A percentile compares a stretch with the other conserved stretches of the same genome.
Conservation (phyloP, 1,139 yeast genomes). For the Blastobotrys buckinghamii region DNA sequence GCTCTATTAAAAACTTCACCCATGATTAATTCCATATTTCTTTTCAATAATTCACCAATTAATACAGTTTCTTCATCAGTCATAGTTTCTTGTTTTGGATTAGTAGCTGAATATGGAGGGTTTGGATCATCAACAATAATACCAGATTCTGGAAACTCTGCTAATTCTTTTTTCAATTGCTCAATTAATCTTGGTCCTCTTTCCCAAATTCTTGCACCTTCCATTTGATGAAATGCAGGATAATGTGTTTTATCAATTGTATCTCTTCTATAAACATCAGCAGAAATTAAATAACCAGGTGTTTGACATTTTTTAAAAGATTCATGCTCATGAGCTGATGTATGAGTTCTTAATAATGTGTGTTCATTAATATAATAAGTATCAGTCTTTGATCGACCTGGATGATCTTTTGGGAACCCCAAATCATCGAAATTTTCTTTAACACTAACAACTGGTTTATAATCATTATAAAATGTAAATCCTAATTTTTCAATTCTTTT, state of each 20-base stretch:
- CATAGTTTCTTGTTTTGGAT: slow-evolving; percentile 81
- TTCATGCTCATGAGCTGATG: slow-evolving; percentile 92
- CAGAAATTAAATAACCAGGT: slow-evolving; percentile 88
- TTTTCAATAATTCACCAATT: slow-evolving; percentile 71
- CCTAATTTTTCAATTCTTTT: slow-evolving; percentile 59
- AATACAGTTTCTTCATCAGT: slow-evolving; percentile 60
- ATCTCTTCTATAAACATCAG: slow-evolving; percentile 94
- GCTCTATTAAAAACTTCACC: slow-evolving; percentile 79
- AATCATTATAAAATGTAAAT: slow-evolving; percentile 73
- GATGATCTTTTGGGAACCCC: slow-evolving; percentile 89
- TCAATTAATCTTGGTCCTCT: slow-evolving; percentile 40
- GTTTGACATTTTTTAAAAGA: slow-evolving; percentile 64
- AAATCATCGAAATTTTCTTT: slow-evolving; percentile 84
- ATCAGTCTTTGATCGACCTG: slow-evolving; percentile 88
- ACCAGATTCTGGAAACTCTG: slow-evolving; percentile 60
- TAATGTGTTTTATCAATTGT: slow-evolving; percentile 94
- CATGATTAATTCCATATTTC: slow-evolving; percentile 77
- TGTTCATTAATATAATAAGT: slow-evolving; percentile 80
- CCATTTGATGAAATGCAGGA: slow-evolving; percentile 97
- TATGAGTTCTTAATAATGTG: slow-evolving; percentile 78
- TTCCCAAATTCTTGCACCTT: slow-evolving; percentile 88
- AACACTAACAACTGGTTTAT: slow-evolving; percentile 77
- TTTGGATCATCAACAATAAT: slow-evolving; percentile 71
- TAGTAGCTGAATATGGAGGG: slow-evolving; percentile 45
- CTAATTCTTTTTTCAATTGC: slow-evolving; percentile 51